Conservation (phyloP, 345 rosid species). For the Jatropha curcas region DNA sequence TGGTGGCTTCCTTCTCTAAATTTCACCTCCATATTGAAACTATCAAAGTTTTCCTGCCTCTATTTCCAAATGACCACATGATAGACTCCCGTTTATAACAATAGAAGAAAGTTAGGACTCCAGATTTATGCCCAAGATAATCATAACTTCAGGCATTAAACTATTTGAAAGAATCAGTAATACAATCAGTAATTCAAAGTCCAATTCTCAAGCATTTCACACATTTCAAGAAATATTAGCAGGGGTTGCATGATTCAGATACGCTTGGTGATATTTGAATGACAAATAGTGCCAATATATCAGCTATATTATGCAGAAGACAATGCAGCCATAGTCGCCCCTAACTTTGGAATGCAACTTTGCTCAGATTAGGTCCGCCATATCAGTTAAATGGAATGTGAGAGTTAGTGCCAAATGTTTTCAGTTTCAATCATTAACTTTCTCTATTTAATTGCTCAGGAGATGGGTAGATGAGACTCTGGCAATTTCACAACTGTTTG, state of each 20-base stretch:
- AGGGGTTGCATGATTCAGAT: not conserved
- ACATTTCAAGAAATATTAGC: not conserved
- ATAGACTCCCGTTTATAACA: too few species aligned
- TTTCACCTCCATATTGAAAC: not conserved
- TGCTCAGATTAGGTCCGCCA: not conserved
- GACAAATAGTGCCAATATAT: not conserved
- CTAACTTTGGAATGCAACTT: not conserved
- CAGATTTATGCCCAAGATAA: not conserved
- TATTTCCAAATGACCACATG: not conserved
- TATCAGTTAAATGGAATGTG: conserved; percentile 6
- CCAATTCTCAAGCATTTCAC: not conserved
- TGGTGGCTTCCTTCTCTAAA: not conserved
- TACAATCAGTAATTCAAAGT: too few species aligned
- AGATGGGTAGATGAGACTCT: not conserved
- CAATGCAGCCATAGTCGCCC: not conserved
- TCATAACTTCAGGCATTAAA: not conserved
- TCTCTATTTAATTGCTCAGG: not conserved
- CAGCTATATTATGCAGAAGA: not conserved
- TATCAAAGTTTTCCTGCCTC: not conserved
- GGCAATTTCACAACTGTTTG: not conserved
- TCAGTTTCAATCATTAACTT: not conserved
- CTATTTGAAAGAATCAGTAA: not conserved
- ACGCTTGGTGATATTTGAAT: not conserved
- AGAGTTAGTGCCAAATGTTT: not conserved
- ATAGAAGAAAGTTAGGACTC: too few species aligned